Evolutionary conservation across 805 yeast species (phyloP), one percentile per base, ranked within the genome.

Genomic region (Spathaspora gorwiae): DNA sequence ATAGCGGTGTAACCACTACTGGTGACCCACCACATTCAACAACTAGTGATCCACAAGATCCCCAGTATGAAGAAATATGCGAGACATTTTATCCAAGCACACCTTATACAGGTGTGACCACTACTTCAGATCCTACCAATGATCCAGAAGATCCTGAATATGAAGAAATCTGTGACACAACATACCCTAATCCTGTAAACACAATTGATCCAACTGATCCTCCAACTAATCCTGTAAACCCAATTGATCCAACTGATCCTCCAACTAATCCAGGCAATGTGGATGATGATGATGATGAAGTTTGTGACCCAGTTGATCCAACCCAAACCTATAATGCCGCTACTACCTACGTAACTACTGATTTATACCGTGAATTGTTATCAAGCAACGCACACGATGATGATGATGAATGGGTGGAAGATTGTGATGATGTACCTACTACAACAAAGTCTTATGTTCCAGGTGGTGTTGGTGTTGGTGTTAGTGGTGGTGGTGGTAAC

Each of bases 341-440:
- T 26, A 12, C 37, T 15, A 15, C n/a, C 7, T 10, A 15, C 31
- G 26, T 34, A 41, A 36, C 35, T 12, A 19, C 12, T 7, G 33
- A 29, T 26, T 32, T 27, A 8, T 37, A n/a, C 34, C 35, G 33
- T n/a, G 2, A 2, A 13, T 14, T 13, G 10, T 24, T 34, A 8
- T 11, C 7, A 32, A n/a, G 6, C 26, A 15, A 8, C n/a, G 2
- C 12, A 33, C 36, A 9, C 11, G 36, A 30, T 19, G 46, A 43
- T 12, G 50, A 44, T 26, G 54, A 48, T 11, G 51, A 43, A n/a
- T 51, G 48, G 39, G 54, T 44, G 9, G 50, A 44, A 36, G 50
- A 47, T 35, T 39, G 39, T 40, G 34, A 38, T 29, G 35, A 44
- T 34, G 52, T 44, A 31, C 47, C 39, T 12, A 32, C 36, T 6